Percentiles rank a stretch among this genome's conserved stretches.
Evolutionary conservation across 2,329 filamentous ascomycete genomes (phyloP).

Genomic region (Aspergillus tamarii): DNA sequence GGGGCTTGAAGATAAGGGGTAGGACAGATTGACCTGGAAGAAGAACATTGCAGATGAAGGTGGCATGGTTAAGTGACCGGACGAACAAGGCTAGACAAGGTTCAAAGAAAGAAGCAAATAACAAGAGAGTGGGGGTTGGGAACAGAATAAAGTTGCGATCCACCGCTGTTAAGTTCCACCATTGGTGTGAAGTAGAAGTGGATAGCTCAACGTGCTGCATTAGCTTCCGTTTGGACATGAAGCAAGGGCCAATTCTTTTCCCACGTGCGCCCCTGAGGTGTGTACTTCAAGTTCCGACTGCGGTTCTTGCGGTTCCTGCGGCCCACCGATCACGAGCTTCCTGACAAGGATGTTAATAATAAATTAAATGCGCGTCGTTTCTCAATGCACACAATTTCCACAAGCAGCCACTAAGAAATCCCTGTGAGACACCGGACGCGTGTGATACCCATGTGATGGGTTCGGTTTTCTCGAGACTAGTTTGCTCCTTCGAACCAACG

Average conservation of each 20-base stretch:
- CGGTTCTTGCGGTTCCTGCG: not conserved
- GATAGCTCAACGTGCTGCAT: slow-evolving; percentile 6
- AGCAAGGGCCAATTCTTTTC: slow-evolving; percentile 19
- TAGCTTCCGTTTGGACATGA: slow-evolving; percentile 8
- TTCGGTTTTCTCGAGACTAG: not conserved
- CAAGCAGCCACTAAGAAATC: not conserved
- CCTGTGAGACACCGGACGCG: not conserved
- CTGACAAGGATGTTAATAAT: not conserved
- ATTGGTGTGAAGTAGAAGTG: not conserved
- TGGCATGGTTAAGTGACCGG: not conserved
- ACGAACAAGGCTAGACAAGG: no score
- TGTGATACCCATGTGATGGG: slow-evolving; percentile 3
- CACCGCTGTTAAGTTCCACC: not conserved
- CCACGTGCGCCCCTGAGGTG: slow-evolving; percentile 16
- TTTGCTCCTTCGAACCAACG: not conserved
- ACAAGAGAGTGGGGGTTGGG: not conserved
- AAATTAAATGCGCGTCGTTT: not conserved
- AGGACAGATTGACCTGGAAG: not conserved
- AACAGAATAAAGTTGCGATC: slow-evolving; percentile 6
- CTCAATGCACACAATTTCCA: not conserved
- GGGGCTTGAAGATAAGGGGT: not conserved
- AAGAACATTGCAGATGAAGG: not conserved
- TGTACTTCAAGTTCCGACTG: not conserved
- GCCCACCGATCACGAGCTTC: slow-evolving; percentile 1
- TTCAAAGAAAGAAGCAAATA: no score